Base-by-base conservation (phyloP, 306 rosid species). In the Pueraria montana region DNA sequence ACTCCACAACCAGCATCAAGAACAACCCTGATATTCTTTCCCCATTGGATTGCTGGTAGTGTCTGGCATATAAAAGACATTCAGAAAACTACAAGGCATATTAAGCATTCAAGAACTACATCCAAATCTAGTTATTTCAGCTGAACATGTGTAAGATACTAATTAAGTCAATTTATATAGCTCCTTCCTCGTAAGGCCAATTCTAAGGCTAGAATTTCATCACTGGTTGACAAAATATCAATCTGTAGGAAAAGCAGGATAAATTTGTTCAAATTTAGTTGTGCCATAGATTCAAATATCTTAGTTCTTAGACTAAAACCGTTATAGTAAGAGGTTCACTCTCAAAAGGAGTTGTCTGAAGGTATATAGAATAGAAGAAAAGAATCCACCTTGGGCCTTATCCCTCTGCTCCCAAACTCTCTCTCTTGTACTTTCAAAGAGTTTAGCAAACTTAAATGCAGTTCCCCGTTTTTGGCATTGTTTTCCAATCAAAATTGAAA, bases 1-100 rank as follows among this genome's bases (percentile, higher is more conserved):
- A 94, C 98, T 14, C 97, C 98, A 83, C 97, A 94, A 34, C 98
- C 98, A 58, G 87, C 97, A 82, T 94, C 98, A 20, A 94, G 88
- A 85, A 92, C 81, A 82, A 92, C 97, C 88, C 98, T 88, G 69
- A 90, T 88, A 55, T 89, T 85, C 80, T 86, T 78, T 74, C 97
- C 98, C 98, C 97, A 94, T 61, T 85, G 72, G 71, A 90, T 85
- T 20, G 24, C 6, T n/a, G 91, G 86, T 59, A 87, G 83, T 50
- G 90, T 88, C 98, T 94, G 71, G 20, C 62, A 76, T 45, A 46
- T 58, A 62, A 40, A 83, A 24, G 24, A 49, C 45, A 78, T 43
- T 30, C 70, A 86, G 48, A 34, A 36, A 62, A 11, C 23, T 59
- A 21, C 23, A 34, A 18, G n/a, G n/a, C 27, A 13, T 24, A 50